These are phyloP conservation scores for Copromyces sp. DNA, from an alignment of 495 filamentous ascomycete genomes.

Conservation along the genomic window DNA sequence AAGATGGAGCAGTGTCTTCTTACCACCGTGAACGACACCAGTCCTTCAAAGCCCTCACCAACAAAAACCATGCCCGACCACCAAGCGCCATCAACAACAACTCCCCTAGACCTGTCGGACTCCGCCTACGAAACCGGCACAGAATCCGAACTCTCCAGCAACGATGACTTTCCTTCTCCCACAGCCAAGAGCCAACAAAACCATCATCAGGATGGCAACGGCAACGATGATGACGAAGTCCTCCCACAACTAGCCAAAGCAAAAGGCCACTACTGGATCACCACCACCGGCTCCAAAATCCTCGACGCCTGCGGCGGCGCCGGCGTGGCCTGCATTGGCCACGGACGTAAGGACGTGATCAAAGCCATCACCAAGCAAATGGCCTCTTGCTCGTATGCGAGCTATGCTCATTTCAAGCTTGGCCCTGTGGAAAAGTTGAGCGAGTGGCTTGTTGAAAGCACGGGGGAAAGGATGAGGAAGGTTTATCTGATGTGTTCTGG, in stretches of 20 bases:
- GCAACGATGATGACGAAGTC: not conserved
- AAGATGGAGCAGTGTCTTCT: not conserved
- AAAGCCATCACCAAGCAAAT: slow-evolving; percentile 27
- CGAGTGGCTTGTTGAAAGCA: slow-evolving; percentile 30
- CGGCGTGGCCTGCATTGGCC: slow-evolving; percentile 40
- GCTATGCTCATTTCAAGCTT: slow-evolving; percentile 32
- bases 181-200: not conserved
- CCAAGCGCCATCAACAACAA: not conserved
- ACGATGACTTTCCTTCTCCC: not conserved
- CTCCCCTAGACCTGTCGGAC: not conserved
- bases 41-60: not conserved
- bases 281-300: slow-evolving; percentile 44
- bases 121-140: not conserved
- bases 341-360: slow-evolving; percentile 32
- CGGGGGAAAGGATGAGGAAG: slow-evolving; percentile 33
- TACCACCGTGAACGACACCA: not conserved
- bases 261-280: slow-evolving; percentile 21
- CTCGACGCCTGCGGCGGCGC: slow-evolving; percentile 47
- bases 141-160: not conserved
- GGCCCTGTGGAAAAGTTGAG: slow-evolving; percentile 24
- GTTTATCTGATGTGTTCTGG: slow-evolving; percentile 44
- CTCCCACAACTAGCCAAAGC: slow-evolving; percentile 5
- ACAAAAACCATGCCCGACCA: not conserved
- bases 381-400: slow-evolving; percentile 27
- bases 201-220: not conserved